Evolutionary conservation across 371 early-diverging fungal genomes (phyloP).

Genomic region (Syncephalastrum monosporum): DNA sequence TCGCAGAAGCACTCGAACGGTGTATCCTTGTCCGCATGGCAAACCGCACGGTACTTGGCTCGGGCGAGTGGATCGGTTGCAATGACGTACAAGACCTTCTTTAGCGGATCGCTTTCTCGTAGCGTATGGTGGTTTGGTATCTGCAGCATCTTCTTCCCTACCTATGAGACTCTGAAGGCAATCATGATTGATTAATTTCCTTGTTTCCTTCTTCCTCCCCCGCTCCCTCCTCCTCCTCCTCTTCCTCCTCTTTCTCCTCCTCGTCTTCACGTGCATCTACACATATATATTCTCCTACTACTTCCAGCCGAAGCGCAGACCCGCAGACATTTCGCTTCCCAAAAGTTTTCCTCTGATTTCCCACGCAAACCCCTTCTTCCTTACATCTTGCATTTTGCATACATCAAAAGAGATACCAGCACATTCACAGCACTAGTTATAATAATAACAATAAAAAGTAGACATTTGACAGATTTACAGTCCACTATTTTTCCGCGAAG

Average conservation of each 20-base stretch:
- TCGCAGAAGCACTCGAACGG: conserved; percentile 23
- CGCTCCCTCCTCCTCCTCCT: neutral
- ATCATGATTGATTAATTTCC: conserved; percentile 19
- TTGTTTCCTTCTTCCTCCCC: neutral
- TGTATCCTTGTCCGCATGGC: conserved; percentile 21
- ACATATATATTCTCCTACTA: too few relatives aligned
- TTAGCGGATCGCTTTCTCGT: conserved; percentile 65
- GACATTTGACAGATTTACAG: too few relatives aligned
- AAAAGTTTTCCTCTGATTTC: too few relatives aligned
- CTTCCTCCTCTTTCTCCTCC: neutral
- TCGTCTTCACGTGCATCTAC: neutral
- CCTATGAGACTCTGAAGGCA: conserved; percentile 67
- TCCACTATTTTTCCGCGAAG: too few relatives aligned
- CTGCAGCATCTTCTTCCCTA: conserved; percentile 78
- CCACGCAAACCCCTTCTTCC: too few relatives aligned
- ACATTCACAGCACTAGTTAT: too few relatives aligned
- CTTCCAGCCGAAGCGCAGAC: too few relatives aligned
- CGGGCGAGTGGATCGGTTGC: too few relatives aligned
- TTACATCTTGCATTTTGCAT: too few relatives aligned
- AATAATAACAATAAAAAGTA: too few relatives aligned
- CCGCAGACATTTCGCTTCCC: too few relatives aligned
- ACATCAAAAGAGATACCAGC: too few relatives aligned
- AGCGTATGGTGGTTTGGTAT: conserved; percentile 80
- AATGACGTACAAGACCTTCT: conserved; percentile 51
- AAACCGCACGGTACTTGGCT: conserved; percentile 23